These are phyloP conservation scores for Fusarium penzigii DNA, from an alignment of 2,329 filamentous ascomycete species.

Conservation along the genomic window DNA sequence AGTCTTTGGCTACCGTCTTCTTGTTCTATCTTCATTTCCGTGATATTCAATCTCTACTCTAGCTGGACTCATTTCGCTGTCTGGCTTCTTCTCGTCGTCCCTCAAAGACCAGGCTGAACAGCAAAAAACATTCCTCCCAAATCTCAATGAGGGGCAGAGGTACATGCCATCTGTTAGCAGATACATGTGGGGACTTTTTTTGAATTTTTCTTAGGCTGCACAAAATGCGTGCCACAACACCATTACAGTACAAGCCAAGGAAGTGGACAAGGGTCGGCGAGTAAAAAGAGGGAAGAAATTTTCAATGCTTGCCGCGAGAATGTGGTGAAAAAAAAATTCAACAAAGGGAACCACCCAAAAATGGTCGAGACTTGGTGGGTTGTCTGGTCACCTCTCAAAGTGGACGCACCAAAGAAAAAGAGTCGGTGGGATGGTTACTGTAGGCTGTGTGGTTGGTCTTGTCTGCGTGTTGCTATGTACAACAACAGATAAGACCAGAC, in stretches of 20 bases:
- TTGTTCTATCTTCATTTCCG: not conserved
- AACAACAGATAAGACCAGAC: too few species aligned
- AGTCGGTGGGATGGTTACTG: conserved; percentile 10
- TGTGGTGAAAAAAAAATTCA: conserved; percentile 22
- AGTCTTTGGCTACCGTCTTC: not conserved
- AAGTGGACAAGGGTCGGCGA: not conserved
- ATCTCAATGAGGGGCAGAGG: conserved; percentile 7
- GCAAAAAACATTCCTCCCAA: not conserved
- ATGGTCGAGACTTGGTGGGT: conserved; percentile 24
- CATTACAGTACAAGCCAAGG: conserved; percentile 16
- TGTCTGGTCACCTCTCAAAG: not conserved
- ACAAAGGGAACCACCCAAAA: conserved; percentile 12
- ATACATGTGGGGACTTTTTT: conserved; percentile 27
- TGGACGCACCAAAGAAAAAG: too few species aligned
- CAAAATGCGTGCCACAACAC: conserved; percentile 6
- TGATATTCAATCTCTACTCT: not conserved
- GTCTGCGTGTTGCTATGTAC: too few species aligned
- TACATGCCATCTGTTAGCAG: conserved; percentile 34
- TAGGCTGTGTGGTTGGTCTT: conserved; percentile 10
- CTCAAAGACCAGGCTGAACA: conserved; percentile 7
- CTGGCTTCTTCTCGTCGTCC: conserved; percentile 4
- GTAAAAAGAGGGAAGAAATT: conserved; percentile 24
- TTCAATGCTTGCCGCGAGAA: conserved; percentile 20
- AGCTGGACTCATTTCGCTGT: conserved; percentile 1
- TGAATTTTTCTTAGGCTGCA: conserved; percentile 11